Base-by-base conservation (phyloP, 2,329 filamentous ascomycete genomes). In the Parastagonospora nodorum region DNA sequence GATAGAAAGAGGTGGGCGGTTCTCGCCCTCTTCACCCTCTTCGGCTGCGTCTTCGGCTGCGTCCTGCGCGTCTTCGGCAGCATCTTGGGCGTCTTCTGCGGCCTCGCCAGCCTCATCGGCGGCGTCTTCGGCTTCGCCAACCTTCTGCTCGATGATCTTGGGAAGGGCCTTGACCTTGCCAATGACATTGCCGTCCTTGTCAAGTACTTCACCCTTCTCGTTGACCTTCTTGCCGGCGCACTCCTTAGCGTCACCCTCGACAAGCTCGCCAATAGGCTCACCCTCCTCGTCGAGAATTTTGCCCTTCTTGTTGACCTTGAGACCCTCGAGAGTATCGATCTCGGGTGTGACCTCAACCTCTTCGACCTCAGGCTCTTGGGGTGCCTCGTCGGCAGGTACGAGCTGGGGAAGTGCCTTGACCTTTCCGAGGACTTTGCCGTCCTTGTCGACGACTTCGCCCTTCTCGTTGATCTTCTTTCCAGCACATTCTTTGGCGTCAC, bases 151-250 rank as follows among this genome's bases (percentile, higher is more conserved):
- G 46, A 72, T 57, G 37, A 74, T 66, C 58, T 78, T 76, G 9
- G 79, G 77, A 4, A 81, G 72, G n/a, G 79, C 76, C 60, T 83
- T 77, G 55, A 85, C 82, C 56, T 81, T 82, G 35, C 85, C 85
- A 54, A 88, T 79, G 55, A 88, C 78, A 37, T 85, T 84, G 38
- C 85, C 84, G 39, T 84, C 80, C 67, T 80, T 84, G 67, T 86
- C 84, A 64, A 86, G 78, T 48, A 88, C 83, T 62, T 87, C 85
- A 15, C 85, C 85, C 70, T 86, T 78, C 51, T 80, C 80, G 57
- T 88, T 86, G 59, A 85, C 76, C 71, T 86, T 87, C 75, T 86
- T 86, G 51, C 85, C 80, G 14, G 86, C 82, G 55, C 85, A 87
- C 55, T 86, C 83, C 11, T 80, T 71, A 10, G 87, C 70, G 45